Evolutionary conservation across 1,284 basidiomycete genomes (phyloP), one percentile per base, ranked within the genome.

Genomic region (Anthracocystis panici-leucophaei): DNA sequence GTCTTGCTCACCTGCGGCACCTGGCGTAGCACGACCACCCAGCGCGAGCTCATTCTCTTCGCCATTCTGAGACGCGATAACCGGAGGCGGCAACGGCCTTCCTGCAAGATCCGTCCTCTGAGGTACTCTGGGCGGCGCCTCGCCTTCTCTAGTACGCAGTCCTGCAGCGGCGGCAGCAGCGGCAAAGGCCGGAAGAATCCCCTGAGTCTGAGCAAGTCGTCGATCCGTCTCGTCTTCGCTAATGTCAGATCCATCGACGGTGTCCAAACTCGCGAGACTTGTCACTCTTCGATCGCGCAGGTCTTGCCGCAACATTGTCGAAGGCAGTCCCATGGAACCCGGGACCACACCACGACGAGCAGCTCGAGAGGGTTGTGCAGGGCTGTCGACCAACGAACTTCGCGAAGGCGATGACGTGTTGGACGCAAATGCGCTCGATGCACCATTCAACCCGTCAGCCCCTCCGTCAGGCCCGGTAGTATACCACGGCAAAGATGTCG

Each of bases 151-250:
- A 29, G 58, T 50, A 33, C 53, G 59, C 16, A 65, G 54, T n/a
- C 65, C 64, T 1, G 68, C 65, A 29, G 75, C 70, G 10, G 64
- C 66, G 5, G 75, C 61, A 11, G 71, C 71, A 18, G 64, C 67
- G 12, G 65, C 67, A 23, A 75, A 54, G 16, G 74, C 69, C 20
- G 68, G 67, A 40, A 67, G 57, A 11, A 71, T 65, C 12, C 65
- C 68, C 46, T 68, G 57, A 41, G 66, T 68, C 53, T 75, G 70
- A 38, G 68, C 70, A 27, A 68, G 59, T 50, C 75, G 60, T 14
- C 77, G 66, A 16, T 79, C 77, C 18, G 65, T 78, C 60, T 76
- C 75, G 57, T 81, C 80, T 33, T 81, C 80, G 52, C 77, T 82
- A 55, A 70, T 49, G 45, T 83, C 81, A 0, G 77, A 73, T 33